Evolutionary conservation across 768 basidiomycete genomes (phyloP).

Genomic region (Boletus sp.): DNA sequence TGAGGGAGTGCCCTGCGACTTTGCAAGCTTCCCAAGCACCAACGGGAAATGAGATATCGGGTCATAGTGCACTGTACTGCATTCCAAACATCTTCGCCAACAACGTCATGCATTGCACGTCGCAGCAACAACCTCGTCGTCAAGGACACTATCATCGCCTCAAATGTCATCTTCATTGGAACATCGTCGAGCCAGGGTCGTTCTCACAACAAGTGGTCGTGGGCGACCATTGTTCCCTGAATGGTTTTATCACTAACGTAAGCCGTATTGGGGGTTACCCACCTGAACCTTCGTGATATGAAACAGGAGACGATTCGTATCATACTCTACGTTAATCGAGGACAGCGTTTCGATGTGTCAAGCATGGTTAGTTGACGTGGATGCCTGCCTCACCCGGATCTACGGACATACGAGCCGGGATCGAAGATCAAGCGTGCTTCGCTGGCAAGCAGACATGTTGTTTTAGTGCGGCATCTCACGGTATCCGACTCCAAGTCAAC

Average conservation of each 20-base stretch:
- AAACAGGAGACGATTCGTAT: conserved; percentile 1
- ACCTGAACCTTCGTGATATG: background rate
- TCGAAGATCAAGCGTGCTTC: background rate
- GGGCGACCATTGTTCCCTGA: background rate
- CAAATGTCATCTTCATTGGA: background rate
- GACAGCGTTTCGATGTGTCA: background rate
- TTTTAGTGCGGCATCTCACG: background rate
- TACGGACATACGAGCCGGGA: background rate
- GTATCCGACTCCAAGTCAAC: background rate
- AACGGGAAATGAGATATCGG: background rate
- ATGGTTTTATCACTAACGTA: background rate
- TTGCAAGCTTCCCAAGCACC: background rate
- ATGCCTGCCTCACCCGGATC: background rate
- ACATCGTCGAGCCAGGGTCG: background rate
- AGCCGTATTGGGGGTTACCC: background rate
- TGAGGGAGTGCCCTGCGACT: no score
- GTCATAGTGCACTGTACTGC: background rate
- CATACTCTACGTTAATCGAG: background rate
- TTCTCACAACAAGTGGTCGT: background rate
- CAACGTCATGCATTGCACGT: background rate
- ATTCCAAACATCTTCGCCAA: background rate
- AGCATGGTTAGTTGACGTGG: background rate
- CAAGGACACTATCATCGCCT: background rate
- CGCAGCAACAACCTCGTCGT: background rate
- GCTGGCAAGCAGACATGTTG: background rate